phyloP scores from a whole-genome alignment of 805 yeast species.

The Wickerhamomyces alni region DNA sequence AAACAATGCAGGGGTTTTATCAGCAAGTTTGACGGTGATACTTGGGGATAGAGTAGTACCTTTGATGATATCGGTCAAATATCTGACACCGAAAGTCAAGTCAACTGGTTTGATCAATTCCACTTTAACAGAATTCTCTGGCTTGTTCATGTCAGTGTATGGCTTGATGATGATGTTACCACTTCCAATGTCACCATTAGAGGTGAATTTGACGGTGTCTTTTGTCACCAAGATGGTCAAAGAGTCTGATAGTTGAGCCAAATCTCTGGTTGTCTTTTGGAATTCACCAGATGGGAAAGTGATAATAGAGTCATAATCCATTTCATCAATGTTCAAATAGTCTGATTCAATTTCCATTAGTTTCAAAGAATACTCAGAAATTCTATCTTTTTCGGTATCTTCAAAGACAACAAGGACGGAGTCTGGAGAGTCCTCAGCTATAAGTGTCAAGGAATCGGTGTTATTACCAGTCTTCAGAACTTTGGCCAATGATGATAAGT shows the following conservation, averaged over 20 bases:
- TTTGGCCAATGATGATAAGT: slow-evolving; percentile 80
- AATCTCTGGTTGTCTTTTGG: slow-evolving; percentile 83
- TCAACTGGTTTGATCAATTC: slow-evolving; percentile 83
- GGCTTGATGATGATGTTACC: slow-evolving; percentile 88
- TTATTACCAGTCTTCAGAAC: slow-evolving; percentile 88
- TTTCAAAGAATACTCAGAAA: slow-evolving; percentile 85
- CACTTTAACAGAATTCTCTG: slow-evolving; percentile 69
- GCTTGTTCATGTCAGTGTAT: slow-evolving; percentile 69
- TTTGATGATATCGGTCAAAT: slow-evolving; percentile 85
- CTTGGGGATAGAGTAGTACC: slow-evolving; percentile 74
- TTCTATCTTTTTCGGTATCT: slow-evolving; percentile 84
- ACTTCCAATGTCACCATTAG: slow-evolving; percentile 88
- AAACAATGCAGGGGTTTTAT: slow-evolving; percentile 88
- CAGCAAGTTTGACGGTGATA: slow-evolving; percentile 82
- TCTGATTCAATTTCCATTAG: slow-evolving; percentile 97
- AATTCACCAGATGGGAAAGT: slow-evolving; percentile 86
- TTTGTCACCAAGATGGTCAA: slow-evolving; percentile 81
- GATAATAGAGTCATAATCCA: slow-evolving; percentile 82
- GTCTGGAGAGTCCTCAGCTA: slow-evolving; percentile 88
- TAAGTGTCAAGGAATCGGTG: slow-evolving; percentile 79
- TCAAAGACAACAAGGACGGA: slow-evolving; percentile 77
- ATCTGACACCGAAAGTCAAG: slow-evolving; percentile 86
- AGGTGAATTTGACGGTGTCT: slow-evolving; percentile 82
- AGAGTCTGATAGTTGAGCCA: slow-evolving; percentile 82
- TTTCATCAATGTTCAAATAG: slow-evolving; percentile 86